phyloP scores from a whole-genome alignment of 352 stramenopile genomes.

The Pythium brassicae region DNA sequence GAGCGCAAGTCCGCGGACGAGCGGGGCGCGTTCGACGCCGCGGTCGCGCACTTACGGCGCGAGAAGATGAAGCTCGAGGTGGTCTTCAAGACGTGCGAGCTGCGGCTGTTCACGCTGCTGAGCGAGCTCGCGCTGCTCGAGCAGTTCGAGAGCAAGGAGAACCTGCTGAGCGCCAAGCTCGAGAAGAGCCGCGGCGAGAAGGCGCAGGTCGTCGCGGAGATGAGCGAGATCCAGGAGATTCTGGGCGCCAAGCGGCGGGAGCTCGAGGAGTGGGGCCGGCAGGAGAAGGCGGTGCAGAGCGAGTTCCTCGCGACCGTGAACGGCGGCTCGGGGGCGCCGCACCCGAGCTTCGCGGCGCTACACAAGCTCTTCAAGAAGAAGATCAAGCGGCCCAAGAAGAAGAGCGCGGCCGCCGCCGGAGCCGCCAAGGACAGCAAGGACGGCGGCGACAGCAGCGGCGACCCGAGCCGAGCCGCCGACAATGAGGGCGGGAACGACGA shows the following conservation, averaged over 20 bases:
- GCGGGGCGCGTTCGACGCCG: constrained; percentile 79
- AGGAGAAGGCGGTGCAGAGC: constrained; percentile 58
- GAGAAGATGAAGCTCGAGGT: constrained; percentile 85
- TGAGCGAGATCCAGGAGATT: constrained; percentile 73
- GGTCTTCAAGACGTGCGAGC: constrained; percentile 86
- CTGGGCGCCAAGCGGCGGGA: constrained; percentile 77
- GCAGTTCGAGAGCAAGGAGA: constrained; percentile 90
- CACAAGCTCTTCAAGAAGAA: constrained; percentile 91
- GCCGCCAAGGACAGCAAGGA: constrained; percentile 34
- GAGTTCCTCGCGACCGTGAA: constrained; percentile 75
- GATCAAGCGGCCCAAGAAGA: constrained; percentile 90
- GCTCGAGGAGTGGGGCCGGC: constrained; percentile 65
- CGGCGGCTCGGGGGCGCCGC: constrained; percentile 30
- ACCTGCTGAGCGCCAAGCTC: constrained; percentile 81
- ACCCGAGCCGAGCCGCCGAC: constrained; percentile 25
- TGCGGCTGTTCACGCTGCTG: constrained; percentile 83
- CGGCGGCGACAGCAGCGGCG: constrained; percentile 21
- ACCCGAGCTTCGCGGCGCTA: constrained; percentile 65
- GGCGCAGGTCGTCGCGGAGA: constrained; percentile 71
- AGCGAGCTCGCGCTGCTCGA: constrained; percentile 87
- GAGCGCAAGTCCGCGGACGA: constrained; percentile 59
- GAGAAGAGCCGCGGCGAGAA: constrained; percentile 85
- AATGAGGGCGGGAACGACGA: constrained; percentile 52
- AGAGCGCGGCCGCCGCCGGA: constrained; percentile 9
- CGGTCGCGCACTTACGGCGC: constrained; percentile 82